Evolutionary conservation across 148 eudicot genomes (phyloP).

Genomic region (Dianthus caryophyllus): DNA sequence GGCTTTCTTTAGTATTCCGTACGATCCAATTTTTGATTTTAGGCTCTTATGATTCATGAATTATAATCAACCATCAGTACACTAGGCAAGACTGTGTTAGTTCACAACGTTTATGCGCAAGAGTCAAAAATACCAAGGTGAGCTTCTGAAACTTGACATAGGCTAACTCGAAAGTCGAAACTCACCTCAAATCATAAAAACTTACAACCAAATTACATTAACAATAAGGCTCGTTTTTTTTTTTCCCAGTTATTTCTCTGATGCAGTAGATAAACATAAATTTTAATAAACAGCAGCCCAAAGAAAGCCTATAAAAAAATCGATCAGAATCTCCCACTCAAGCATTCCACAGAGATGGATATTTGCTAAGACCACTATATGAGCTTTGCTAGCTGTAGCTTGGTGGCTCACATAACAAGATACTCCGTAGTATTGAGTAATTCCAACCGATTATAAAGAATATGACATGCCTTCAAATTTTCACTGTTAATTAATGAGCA

Average conservation of each 20-base stretch:
- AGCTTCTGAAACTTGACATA: too few species aligned
- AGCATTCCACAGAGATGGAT: not conserved
- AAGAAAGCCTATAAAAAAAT: not conserved
- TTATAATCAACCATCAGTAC: not conserved
- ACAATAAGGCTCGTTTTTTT: not conserved
- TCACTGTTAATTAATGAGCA: not conserved
- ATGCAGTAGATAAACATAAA: not conserved
- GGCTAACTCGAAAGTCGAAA: too few species aligned
- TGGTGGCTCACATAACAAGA: not conserved
- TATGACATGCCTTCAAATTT: not conserved
- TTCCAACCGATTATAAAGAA: conserved; percentile 10
- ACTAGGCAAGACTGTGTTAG: not conserved
- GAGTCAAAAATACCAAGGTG: not conserved
- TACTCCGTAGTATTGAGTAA: not conserved
- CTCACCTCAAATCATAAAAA: not conserved
- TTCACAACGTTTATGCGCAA: not conserved
- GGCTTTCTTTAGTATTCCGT: too few species aligned
- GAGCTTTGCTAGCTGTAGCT: not conserved
- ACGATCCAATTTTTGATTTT: too few species aligned
- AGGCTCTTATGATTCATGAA: too few species aligned
- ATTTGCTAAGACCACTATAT: not conserved
- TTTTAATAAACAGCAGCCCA: not conserved
- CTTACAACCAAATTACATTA: not conserved
- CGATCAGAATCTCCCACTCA: not conserved
- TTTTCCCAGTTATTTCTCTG: not conserved